Base-by-base conservation (phyloP, 257 asterid species). In the Anisodus tanguticus region DNA sequence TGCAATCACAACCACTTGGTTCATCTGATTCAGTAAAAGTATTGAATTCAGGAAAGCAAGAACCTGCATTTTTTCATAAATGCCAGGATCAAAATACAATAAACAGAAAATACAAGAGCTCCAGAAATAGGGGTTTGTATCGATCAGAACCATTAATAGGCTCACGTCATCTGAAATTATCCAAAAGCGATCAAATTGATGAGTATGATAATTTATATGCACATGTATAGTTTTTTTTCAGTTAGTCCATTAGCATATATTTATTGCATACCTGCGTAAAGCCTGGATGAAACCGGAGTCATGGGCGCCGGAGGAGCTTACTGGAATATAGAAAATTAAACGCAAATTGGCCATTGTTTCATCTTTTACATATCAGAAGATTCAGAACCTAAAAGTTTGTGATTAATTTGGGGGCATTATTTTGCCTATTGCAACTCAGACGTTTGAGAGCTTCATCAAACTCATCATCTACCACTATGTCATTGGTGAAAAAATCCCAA, bases 71-170 rank as follows among this genome's bases (percentile, higher is more conserved):
- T 53, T 57, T 35, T 15, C 11, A 81, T 68, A 59, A 72, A 63
- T 19, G 47, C 7, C 59, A 0, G 43, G 11, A 47, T 49, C 41
- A 47, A 72, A 47, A 22, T 22, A 5, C 60, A 77, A 26, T 6
- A 22, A 31, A 77, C 13, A n/a, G 13, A 12, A 1, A 77, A 35
- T 0, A 26, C 63, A 49, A 74, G 0, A 91, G 89, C 92, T 91
- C 99, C 99, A 95, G 85, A 91, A 94, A 85, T 91, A 93, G 9
- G 98, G 98, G 66, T 95, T 95, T 10, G 96, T 88, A 85, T 95
- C 98, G 2, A 94, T 84, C 37, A 94, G 83, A 17, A 95, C 98
- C 99, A 95, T 88, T 86, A 94, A 79, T 82, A 94, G 86, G 84
- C 97, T 95, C 83, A 93, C 99, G 59, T 95, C 99, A 84, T 95